Percentiles rank a stretch among this genome's conserved stretches.
Conservation (phyloP, 2,329 filamentous ascomycete genomes). For the Seiridium unicorne region DNA sequence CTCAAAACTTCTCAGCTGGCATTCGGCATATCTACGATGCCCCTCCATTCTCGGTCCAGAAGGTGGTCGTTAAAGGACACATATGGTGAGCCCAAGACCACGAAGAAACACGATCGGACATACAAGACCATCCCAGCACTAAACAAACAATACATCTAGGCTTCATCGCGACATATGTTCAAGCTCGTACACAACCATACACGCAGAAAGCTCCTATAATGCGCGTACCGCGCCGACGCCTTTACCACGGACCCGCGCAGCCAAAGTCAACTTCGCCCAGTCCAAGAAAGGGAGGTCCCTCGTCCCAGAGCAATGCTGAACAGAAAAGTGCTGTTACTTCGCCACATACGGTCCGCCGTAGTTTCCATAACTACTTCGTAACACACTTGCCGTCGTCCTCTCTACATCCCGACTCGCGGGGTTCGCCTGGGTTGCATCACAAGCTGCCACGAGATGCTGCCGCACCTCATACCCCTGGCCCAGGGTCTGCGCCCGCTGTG, state of each 20-base stretch:
- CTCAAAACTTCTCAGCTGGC: not conserved
- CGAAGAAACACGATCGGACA: no score
- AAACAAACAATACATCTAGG: slow-evolving; percentile 15
- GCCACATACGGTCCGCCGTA: slow-evolving; percentile 33
- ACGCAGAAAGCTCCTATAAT: slow-evolving; percentile 3
- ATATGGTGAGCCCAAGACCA: slow-evolving; percentile 22
- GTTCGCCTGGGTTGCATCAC: slow-evolving; percentile 66
- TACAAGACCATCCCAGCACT: not conserved
- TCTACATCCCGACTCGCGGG: slow-evolving; percentile 79
- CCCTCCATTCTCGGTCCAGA: slow-evolving; percentile 20
- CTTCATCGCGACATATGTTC: slow-evolving; percentile 30
- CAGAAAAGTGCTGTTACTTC: slow-evolving; percentile 7
- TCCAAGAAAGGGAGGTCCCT: slow-evolving; percentile 7
- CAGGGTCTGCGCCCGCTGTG: slow-evolving; percentile 54
- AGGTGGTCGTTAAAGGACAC: slow-evolving; percentile 31
- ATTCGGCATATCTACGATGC: slow-evolving; percentile 16
- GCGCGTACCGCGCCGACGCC: slow-evolving; percentile 6
- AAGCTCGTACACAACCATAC: slow-evolving; percentile 18
- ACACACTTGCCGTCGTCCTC: slow-evolving; percentile 93
- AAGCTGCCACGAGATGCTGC: slow-evolving; percentile 85
- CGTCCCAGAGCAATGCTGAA: slow-evolving; percentile 5
- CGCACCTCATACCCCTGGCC: slow-evolving; percentile 66
- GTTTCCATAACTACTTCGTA: slow-evolving; percentile 96
- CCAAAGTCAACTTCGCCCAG: slow-evolving; percentile 12
- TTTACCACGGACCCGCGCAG: not conserved